Base-by-base conservation (phyloP, 73 alveolate species). In the Diophrys appendiculata region DNA sequence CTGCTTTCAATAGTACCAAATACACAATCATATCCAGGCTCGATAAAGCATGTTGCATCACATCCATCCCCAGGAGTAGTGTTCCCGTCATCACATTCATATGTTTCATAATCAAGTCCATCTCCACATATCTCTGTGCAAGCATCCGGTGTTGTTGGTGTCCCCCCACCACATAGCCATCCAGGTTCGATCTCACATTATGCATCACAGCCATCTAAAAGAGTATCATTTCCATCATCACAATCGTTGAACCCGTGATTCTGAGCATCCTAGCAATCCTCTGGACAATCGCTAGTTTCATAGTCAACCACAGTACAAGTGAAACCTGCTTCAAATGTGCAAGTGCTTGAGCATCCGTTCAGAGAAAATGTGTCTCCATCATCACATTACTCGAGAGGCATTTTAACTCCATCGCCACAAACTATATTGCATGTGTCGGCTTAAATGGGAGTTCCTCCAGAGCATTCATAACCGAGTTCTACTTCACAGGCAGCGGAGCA, bases 1-100 rank as follows among this genome's bases (percentile, higher is more conserved):
- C n/a, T n/a, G n/a, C n/a, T n/a, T n/a, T n/a, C n/a, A n/a, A n/a
- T n/a, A n/a, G n/a, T n/a, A 2, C 78, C 78, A 27, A 67, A 70
- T 2, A 24, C n/a, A 13, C 93, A 86, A 55, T 31, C 75, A 89
- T 89, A 86, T 24, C 93, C 93, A 26, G 11, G 34, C 67, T 89
- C 96, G 33, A 86, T 74, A 52, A 64, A 24, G 32, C 96, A 89
- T 22, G 53, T 73, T 33, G 85, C 32, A 69, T 52, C 68, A 29
- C 93, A 84, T 43, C 93, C 96, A 86, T 90, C 93, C 3, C 92
- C 96, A 74, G 73, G 81, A 32, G 69, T 32, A 0, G 8, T 5
- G 65, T 83, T 83, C 26, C 91, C 91, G 52, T 83, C 92, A 77
- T 84, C 92, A 33, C 92, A 84, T 69, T 84, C 79, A 55, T 80